Percentiles rank a stretch among this genome's conserved stretches.
phyloP scores from a whole-genome alignment of 2,329 filamentous ascomycete species.

The Rhinocladiella similis region DNA sequence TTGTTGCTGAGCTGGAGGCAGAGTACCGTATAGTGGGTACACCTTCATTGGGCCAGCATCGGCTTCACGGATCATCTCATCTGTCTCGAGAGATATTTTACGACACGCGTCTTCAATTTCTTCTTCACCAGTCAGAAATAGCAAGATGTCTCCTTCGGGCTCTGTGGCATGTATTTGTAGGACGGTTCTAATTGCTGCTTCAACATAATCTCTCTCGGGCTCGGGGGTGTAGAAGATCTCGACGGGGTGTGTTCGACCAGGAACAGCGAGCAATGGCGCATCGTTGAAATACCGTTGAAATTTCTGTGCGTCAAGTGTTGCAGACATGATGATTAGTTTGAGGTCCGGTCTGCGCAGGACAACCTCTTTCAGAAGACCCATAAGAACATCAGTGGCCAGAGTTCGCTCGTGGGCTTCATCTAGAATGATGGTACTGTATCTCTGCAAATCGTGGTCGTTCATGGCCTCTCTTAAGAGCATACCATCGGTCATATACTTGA shows the following conservation, averaged over 20 bases:
- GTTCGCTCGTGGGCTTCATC: slow-evolving; percentile 98
- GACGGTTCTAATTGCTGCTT: slow-evolving; percentile 90
- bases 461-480: slow-evolving; percentile 96
- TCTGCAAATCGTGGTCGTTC: slow-evolving; percentile 86
- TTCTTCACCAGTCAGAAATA: slow-evolving; percentile 97
- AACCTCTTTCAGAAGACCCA: slow-evolving; percentile 93
- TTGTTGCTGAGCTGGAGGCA: slow-evolving; percentile 91
- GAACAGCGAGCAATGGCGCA: slow-evolving; percentile 88
- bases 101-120: slow-evolving; percentile 96
- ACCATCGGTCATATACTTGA: slow-evolving; percentile 99
- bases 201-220: slow-evolving; percentile 93
- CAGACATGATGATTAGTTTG: slow-evolving; percentile 99
- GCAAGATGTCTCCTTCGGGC: slow-evolving; percentile 83
- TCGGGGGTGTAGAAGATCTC: slow-evolving; percentile 99
- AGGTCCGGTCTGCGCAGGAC: slow-evolving; percentile 78
- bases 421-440: slow-evolving; percentile 97
- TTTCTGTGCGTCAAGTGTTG: slow-evolving; percentile 94
- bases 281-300: slow-evolving; percentile 97
- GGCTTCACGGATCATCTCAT: slow-evolving; percentile 88
- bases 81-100: slow-evolving; percentile 85
- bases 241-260: slow-evolving; percentile 91
- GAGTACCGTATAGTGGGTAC: slow-evolving; percentile 90
- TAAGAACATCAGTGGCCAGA: slow-evolving; percentile 93
- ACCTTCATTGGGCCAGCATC: slow-evolving; percentile 86
- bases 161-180: slow-evolving; percentile 95